These are phyloP conservation scores for Leccinum variicolor DNA, from an alignment of 768 basidiomycete genomes.

Conservation along the genomic window DNA sequence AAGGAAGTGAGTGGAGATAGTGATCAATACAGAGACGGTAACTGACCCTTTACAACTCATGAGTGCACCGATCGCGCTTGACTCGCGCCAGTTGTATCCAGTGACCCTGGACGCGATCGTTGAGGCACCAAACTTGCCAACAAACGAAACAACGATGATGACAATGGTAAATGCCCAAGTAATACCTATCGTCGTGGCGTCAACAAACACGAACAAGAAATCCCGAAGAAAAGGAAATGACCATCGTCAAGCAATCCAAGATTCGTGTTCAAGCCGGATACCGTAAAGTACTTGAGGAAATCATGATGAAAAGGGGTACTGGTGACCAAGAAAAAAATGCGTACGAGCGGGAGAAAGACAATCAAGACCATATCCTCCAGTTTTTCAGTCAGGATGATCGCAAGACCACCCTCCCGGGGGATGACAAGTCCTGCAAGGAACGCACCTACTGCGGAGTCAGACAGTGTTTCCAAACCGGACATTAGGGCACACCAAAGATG, in stretches of 20 bases:
- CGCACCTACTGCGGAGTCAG: constrained; percentile 46
- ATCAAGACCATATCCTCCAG: constrained; percentile 92
- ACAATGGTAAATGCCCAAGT: constrained; percentile 89
- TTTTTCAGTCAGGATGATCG: constrained; percentile 87
- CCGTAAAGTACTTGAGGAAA: constrained; percentile 75
- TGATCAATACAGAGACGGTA: background rate
- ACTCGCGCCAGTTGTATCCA: constrained; percentile 78
- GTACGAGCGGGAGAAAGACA: constrained; percentile 82
- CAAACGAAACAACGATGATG: constrained; percentile 74
- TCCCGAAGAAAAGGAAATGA: constrained; percentile 14
- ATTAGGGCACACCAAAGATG: constrained; percentile 63
- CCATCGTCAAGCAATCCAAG: constrained; percentile 81
- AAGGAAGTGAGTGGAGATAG: background rate
- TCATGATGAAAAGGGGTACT: background rate
- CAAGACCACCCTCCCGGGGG: constrained; percentile 84
- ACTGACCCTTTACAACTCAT: constrained; percentile 94
- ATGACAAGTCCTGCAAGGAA: constrained; percentile 81
- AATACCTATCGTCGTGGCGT: constrained; percentile 40
- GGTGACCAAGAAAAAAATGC: background rate
- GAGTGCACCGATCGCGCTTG: constrained; percentile 79
- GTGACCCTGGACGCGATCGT: constrained; percentile 59
- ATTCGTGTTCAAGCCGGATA: constrained; percentile 89
- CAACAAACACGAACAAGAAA: background rate
- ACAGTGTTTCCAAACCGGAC: background rate
- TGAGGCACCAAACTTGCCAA: constrained; percentile 91